A percentile compares a stretch with the other conserved stretches of the same genome.
Conservation (phyloP, 2,329 filamentous ascomycete genomes). For the Aspergillus puulaauensis region DNA sequence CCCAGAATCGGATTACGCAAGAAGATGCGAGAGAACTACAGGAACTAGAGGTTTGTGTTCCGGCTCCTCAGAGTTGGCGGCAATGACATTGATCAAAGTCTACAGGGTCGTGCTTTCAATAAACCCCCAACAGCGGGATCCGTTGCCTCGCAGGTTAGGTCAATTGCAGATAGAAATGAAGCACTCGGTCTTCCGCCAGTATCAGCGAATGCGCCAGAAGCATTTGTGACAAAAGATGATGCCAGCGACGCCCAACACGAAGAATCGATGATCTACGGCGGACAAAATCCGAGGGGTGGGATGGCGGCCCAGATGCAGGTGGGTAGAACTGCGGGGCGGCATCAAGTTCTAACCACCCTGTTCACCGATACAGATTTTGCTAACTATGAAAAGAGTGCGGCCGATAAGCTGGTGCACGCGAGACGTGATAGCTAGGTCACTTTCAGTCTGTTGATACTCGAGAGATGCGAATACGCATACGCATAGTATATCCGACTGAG, state of each 20-base stretch:
- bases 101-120: slow-evolving; percentile 36
- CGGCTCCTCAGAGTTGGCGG: not conserved
- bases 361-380: not conserved
- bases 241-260: slow-evolving; percentile 30
- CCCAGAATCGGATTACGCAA: slow-evolving; percentile 32
- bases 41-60: slow-evolving; percentile 22
- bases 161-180: slow-evolving; percentile 35
- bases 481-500: not conserved
- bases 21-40: slow-evolving; percentile 34
- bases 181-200: slow-evolving; percentile 26
- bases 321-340: slow-evolving; percentile 16
- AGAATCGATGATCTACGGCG: slow-evolving; percentile 25
- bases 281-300: slow-evolving; percentile 30
- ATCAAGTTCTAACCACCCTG: not conserved
- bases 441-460: not conserved
- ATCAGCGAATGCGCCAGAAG: slow-evolving; percentile 19
- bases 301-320: slow-evolving; percentile 37
- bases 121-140: slow-evolving; percentile 30
- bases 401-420: slow-evolving; percentile 32
- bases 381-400: slow-evolving; percentile 27
- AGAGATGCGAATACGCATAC: not conserved
- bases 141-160: slow-evolving; percentile 31
- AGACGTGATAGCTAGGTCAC: not conserved
- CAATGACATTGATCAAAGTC: not conserved
- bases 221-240: slow-evolving; percentile 35